Percentiles rank a stretch among this genome's conserved stretches.
Evolutionary conservation across 1,139 yeast species (phyloP).

Genomic region (Taphrina populina): DNA sequence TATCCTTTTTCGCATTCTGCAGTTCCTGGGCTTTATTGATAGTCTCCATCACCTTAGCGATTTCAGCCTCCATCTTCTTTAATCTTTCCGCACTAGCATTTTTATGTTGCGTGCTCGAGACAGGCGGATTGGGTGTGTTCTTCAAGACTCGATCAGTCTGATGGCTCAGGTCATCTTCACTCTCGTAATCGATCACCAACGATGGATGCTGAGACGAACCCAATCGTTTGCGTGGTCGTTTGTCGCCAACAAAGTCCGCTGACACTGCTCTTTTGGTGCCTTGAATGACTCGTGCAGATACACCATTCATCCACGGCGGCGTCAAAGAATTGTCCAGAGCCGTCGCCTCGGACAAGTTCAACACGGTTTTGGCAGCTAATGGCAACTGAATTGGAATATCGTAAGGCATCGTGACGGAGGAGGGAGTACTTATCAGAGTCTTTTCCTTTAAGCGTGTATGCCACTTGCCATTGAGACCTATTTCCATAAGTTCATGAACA

Average conservation of each 20-base stretch:
- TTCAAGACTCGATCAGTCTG: too few relatives aligned
- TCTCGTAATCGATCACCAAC: constrained; percentile 15
- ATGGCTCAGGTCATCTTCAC: constrained; percentile 30
- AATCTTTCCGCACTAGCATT: constrained; percentile 4
- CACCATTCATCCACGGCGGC: constrained; percentile 2
- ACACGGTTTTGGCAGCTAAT: not conserved
- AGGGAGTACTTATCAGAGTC: not conserved
- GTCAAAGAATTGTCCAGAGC: not conserved
- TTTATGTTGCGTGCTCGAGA: not conserved
- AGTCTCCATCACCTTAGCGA: constrained; percentile 22
- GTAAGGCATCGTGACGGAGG: constrained; percentile 1
- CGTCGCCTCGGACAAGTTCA: not conserved
- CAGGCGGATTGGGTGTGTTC: too few relatives aligned
- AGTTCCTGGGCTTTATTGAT: constrained; percentile 14
- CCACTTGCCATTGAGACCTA: constrained; percentile 11
- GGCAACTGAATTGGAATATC: constrained; percentile 5
- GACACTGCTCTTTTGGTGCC: not conserved
- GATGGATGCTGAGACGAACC: constrained; percentile 11
- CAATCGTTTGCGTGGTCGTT: constrained; percentile 9
- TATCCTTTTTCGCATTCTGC: constrained; percentile 11
- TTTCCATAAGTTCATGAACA: not conserved
- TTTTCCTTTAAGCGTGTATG: not conserved
- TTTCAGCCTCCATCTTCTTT: constrained; percentile 22
- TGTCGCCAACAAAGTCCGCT: not conserved
- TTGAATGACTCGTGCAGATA: too few relatives aligned